Base-by-base conservation (phyloP, 257 asterid genomes). In the Primulina tabacum region DNA sequence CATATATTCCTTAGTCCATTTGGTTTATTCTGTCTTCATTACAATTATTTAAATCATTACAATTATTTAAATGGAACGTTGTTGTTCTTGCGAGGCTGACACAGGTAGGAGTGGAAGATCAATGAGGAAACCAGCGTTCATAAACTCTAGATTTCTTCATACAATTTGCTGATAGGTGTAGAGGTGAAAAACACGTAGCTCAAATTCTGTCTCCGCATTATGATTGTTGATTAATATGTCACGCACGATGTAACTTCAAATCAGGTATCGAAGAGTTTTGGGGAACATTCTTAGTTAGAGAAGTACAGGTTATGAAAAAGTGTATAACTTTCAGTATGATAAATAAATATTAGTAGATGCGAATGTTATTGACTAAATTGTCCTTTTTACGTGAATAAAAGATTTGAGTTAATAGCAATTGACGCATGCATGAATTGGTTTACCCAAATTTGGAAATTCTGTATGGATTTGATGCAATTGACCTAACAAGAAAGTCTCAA, bases 51-150 rank as follows among this genome's bases (percentile, higher is more conserved):
- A 61, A 55, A 65, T 59, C 34, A 28, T 69, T 56, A 14, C 53
- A 57, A 59, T 70, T 73, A 40, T 68, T 53, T 60, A 61, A 55
- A 65, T 59, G 33, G 60, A 69, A 17, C 53, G 71, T 10, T 29
- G 50, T 29, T 71, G 65, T 71, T 65, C 16, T 60, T 75, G 57
- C 18, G 64, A 60, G 69, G 71, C 64, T 74, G 28, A n/a, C 18
- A 29, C 82, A 81, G 85, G 81, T 56, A 20, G 20, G 21, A 68
- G 65, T 59, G 73, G 18, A 57, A 62, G 76, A 75, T 72, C 77
- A 75, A 68, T 74, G 70, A 30, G 76, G 28, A 65, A 64, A 18
- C 69, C 75, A 63, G 58, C 71, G 68, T 52, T 71, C 73, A 53
- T 68, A 53, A 40, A 26, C 33, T 30, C 60, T 65, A 67, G 20